phyloP scores from a whole-genome alignment of 2,329 filamentous ascomycete species.

The Pyrenophora graminea region DNA sequence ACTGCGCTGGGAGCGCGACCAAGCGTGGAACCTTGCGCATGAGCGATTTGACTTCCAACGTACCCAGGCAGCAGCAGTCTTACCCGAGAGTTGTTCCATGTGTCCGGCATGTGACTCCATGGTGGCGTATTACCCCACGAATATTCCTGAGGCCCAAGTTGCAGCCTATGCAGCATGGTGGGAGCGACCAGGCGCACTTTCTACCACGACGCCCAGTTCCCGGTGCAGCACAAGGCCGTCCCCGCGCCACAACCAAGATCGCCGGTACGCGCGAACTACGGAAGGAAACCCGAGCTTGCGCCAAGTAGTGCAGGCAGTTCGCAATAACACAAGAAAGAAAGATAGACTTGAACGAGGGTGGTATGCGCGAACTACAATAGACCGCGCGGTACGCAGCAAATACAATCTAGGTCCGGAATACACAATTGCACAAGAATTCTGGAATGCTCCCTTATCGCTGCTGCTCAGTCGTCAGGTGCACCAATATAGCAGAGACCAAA shows the following conservation, averaged over 20 bases:
- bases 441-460: conserved; percentile 22
- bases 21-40: conserved; percentile 28
- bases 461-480: conserved; percentile 8
- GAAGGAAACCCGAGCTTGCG: conserved; percentile 10
- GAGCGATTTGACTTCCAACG: conserved; percentile 1
- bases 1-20: conserved; percentile 28
- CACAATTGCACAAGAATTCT: conserved; percentile 22
- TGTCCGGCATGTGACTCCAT: conserved; percentile 20
- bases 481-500: conserved; percentile 4
- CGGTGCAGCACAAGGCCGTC: conserved; percentile 4
- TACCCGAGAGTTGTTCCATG: conserved; percentile 3
- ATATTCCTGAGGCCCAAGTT: conserved; percentile 6
- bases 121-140: conserved; percentile 10
- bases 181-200: conserved; percentile 24
- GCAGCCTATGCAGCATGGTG: conserved; percentile 27
- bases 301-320: conserved; percentile 15
- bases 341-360: conserved; percentile 12
- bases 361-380: conserved; percentile 21
- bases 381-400: conserved; percentile 30
- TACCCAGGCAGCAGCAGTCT: conserved; percentile 14
- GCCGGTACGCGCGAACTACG: neutral
- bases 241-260: conserved; percentile 1
- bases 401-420: conserved; percentile 18
- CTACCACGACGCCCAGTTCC: conserved; percentile 8
- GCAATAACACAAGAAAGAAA: conserved; percentile 3